A percentile compares a stretch with the other conserved stretches of the same genome.
phyloP scores from a whole-genome alignment of 306 rosid genomes.

The Calophaca sinica region DNA sequence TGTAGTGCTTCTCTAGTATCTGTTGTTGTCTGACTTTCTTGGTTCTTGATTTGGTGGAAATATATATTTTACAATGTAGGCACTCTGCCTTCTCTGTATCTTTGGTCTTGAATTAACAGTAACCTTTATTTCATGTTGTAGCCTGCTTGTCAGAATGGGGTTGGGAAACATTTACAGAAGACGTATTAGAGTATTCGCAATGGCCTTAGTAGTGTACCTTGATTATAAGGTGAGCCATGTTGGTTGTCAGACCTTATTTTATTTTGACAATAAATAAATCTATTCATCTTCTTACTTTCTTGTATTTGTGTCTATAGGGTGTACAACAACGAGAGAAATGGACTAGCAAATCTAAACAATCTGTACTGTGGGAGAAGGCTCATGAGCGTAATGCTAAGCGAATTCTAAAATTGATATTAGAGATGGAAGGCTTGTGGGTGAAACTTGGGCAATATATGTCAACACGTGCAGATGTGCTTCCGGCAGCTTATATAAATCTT shows the following conservation, averaged over 20 bases:
- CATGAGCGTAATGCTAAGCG: conserved; percentile 96
- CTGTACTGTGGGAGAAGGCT: conserved; percentile 82
- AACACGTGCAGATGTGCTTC: conserved; percentile 98
- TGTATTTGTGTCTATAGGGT: conserved; percentile 55
- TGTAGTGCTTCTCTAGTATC: conserved; percentile 25
- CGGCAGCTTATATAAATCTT: conserved; percentile 75
- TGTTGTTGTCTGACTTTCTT: conserved; percentile 26
- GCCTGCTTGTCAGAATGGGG: conserved; percentile 53
- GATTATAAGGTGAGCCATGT: conserved; percentile 58
- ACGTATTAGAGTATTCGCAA: conserved; percentile 53
- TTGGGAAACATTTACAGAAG: conserved; percentile 55
- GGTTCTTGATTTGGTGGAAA: conserved; percentile 45
- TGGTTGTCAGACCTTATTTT: conserved; percentile 26
- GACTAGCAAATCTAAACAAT: conserved; percentile 63
- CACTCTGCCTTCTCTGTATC: conserved; percentile 14
- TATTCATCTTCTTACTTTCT: conserved; percentile 30
- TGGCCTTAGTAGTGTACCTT: conserved; percentile 55
- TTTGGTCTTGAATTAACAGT: conserved; percentile 27
- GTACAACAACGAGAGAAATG: conserved; percentile 90
- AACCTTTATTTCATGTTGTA: conserved; percentile 35
- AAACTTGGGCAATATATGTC: conserved; percentile 97
- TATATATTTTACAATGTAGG: conserved; percentile 23
- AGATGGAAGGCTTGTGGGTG: conserved; percentile 99
- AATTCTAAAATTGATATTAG: conserved; percentile 72
- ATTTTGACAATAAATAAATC: conserved; percentile 16